Conservation (phyloP, 177 flowering plant species). For the Vitis hybrid region DNA sequence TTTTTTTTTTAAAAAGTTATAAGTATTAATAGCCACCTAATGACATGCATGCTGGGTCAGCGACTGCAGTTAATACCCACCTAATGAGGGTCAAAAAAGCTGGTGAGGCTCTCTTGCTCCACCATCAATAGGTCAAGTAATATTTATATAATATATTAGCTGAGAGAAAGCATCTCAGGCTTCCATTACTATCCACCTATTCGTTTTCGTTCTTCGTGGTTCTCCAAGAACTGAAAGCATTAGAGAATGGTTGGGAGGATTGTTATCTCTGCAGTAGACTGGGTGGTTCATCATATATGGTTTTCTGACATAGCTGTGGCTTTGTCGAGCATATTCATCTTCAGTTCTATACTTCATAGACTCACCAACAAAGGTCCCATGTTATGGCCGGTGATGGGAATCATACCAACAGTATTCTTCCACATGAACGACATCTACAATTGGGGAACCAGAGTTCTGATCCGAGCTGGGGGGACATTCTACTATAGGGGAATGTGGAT, state of each 20-base stretch:
- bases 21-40: too few relatives aligned
- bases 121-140: too few relatives aligned
- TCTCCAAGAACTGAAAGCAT: too few relatives aligned
- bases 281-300: slow-evolving; percentile 8
- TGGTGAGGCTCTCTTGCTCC: too few relatives aligned
- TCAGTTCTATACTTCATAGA: slow-evolving; percentile 31
- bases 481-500: slow-evolving; percentile 38
- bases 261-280: slow-evolving; percentile 2
- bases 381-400: slow-evolving; percentile 66
- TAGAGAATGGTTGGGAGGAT: background rate
- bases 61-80: too few relatives aligned
- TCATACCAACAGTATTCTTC: slow-evolving; percentile 41
- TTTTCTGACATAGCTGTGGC: slow-evolving; percentile 37
- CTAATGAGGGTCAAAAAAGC: too few relatives aligned
- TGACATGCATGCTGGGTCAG: too few relatives aligned
- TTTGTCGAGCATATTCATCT: slow-evolving; percentile 38
- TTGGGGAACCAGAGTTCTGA: slow-evolving; percentile 33
- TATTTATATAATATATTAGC: background rate
- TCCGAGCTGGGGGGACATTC: slow-evolving; percentile 39
- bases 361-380: slow-evolving; percentile 54
- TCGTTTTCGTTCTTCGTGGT: background rate
- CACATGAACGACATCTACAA: slow-evolving; percentile 30
- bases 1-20: too few relatives aligned
- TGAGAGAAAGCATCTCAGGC: background rate
- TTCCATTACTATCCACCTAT: background rate